Evolutionary conservation across 805 yeast genomes (phyloP).

Genomic region (Starmera dryadoides): DNA sequence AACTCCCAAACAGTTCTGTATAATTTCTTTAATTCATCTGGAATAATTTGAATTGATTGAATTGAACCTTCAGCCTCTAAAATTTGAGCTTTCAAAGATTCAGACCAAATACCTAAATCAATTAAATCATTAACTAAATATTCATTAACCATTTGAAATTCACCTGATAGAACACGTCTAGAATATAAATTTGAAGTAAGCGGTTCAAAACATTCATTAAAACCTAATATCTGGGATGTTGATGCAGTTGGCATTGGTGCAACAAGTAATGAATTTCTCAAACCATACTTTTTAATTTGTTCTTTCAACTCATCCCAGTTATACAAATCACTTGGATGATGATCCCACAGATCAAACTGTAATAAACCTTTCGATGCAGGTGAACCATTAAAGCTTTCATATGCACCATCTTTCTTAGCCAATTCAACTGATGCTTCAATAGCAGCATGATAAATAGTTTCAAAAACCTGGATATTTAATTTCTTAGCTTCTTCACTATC

Average conservation of each 20-base stretch:
- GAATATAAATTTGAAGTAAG: constrained; percentile 90
- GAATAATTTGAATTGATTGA: constrained; percentile 66
- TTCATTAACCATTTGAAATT: constrained; percentile 87
- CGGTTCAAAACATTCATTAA: constrained; percentile 95
- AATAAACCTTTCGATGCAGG: constrained; percentile 81
- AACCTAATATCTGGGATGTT: constrained; percentile 92
- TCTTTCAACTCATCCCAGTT: constrained; percentile 77
- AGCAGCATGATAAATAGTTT: constrained; percentile 92
- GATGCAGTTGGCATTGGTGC: constrained; percentile 99
- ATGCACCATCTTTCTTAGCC: constrained; percentile 63
- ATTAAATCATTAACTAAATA: constrained; percentile 78
- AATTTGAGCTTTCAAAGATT: constrained; percentile 69
- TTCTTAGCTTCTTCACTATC: constrained; percentile 69
- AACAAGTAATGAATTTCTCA: constrained; percentile 81
- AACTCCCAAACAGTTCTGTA: constrained; percentile 89
- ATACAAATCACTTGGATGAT: constrained; percentile 68
- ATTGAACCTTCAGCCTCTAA: constrained; percentile 80
- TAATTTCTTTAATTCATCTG: constrained; percentile 61
- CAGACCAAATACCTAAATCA: constrained; percentile 78
- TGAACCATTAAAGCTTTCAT: constrained; percentile 72
- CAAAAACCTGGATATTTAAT: constrained; percentile 78
- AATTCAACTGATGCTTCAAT: constrained; percentile 80
- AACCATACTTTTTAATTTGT: constrained; percentile 54
- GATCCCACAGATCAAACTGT: constrained; percentile 85
- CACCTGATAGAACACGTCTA: constrained; percentile 89